phyloP scores from a whole-genome alignment of 805 yeast species.

The Kregervanrija delftensis region DNA sequence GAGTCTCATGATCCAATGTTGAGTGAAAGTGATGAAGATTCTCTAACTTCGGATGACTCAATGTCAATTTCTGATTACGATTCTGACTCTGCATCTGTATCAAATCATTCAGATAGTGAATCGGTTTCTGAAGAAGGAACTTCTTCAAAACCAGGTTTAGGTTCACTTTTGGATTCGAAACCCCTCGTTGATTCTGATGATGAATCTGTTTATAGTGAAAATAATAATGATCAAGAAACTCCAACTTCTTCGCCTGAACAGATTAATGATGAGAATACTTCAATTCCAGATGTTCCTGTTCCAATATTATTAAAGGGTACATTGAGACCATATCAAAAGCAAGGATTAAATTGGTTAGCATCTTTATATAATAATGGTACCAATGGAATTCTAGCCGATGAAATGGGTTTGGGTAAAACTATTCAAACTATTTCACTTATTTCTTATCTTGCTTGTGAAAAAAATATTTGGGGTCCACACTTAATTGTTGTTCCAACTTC shows the following conservation, averaged over 20 bases:
- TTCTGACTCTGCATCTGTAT: constrained; percentile 12
- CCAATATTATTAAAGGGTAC: constrained; percentile 78
- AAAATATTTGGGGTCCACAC: constrained; percentile 97
- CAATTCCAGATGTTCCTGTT: constrained; percentile 65
- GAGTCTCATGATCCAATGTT: constrained; percentile 15
- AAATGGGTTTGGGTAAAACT: constrained; percentile 97
- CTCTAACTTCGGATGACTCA: constrained; percentile 10
- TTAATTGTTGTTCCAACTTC: constrained; percentile 95
- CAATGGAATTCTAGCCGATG: constrained; percentile 96
- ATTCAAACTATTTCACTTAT: constrained; percentile 89
- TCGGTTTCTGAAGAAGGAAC: constrained; percentile 14
- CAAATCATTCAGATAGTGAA: constrained; percentile 10
- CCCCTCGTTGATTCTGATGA: constrained; percentile 23
- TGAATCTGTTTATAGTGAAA: constrained; percentile 28
- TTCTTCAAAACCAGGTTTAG: constrained; percentile 23
- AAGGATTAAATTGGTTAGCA: constrained; percentile 96
- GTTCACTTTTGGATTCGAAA: constrained; percentile 29
- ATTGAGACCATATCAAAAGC: constrained; percentile 86
- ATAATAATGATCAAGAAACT: constrained; percentile 20
- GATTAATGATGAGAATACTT: constrained; percentile 16
- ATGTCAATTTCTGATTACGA: constrained; percentile 7
- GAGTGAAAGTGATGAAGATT: constrained; percentile 8
- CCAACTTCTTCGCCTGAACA: constrained; percentile 32
- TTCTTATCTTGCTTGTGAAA: constrained; percentile 86
- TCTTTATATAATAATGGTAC: constrained; percentile 87